Evolutionary conservation across 129 eudicot species (phyloP), one percentile per base, ranked within the genome.

Genomic region (Artemisia tridentata): DNA sequence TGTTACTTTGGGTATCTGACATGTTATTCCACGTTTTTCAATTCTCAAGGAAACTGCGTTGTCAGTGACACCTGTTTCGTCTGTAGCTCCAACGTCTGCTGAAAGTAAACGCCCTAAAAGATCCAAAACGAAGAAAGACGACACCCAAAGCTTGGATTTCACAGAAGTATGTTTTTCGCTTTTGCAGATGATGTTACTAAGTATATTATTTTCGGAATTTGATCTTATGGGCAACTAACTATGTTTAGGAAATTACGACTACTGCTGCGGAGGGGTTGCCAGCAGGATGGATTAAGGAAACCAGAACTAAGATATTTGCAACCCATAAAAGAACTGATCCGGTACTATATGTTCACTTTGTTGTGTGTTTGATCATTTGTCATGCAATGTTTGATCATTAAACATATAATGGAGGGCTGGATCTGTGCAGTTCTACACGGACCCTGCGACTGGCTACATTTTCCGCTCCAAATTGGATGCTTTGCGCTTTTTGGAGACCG

Each of bases 241-340:
- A 50, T 62, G 5, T 83, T 9, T 74, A 91, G 98, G 80, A 60
- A 69, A 34, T 82, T 51, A 82, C 75, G 81, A 75, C 68, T n/a
- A 17, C 71, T 65, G 62, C 83, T 0, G 88, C 84, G n/a, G 86
- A 82, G 7, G 90, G 80, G 72, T 72, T 91, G 59, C 96, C 98
- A 7, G 65, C 84, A 49, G 98, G 98, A 49, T 91, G 98, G 98
- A 75, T 83, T 1, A 88, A 82, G 75, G 98, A 88, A 78, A 72
- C 78, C 62, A 84, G 79, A 82, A 65, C 79, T 27, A 82, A 73
- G 63, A 72, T 69, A 76, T 54, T 10, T 41, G 78, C 58, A 14
- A 71, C 71, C 71, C 54, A 71, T 63, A 67, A 62, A 51, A 81
- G 86, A 49, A 77, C 49, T 47, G 92, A 89, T 59, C 86, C 83